These are phyloP conservation scores for Blastocystis sp. DNA, from an alignment of 352 stramenopile genomes.

Conservation along the genomic window DNA sequence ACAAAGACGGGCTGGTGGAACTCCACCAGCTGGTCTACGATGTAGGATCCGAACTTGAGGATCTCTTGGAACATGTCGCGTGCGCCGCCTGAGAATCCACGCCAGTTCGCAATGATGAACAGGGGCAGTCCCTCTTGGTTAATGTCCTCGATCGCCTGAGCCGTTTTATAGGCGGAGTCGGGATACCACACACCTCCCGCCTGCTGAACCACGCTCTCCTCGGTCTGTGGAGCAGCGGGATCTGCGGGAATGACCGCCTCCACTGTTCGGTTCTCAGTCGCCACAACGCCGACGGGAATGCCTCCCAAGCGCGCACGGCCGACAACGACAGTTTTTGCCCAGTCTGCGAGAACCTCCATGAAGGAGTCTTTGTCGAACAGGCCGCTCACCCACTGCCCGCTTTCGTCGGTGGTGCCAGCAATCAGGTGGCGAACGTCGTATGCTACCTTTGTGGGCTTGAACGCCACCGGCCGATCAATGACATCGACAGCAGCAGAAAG, in stretches of 20 bases:
- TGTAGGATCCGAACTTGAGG: constrained; percentile 98
- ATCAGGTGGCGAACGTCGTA: constrained; percentile 91
- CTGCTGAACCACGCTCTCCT: constrained; percentile 92
- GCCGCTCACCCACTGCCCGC: constrained; percentile 76
- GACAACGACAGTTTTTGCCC: constrained; percentile 97
- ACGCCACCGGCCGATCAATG: constrained; percentile 78
- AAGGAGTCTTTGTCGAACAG: constrained; percentile 98
- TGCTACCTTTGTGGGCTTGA: constrained; percentile 81
- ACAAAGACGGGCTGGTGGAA: constrained; percentile 99
- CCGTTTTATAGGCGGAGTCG: constrained; percentile 99
- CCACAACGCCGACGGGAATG: constrained; percentile 94
- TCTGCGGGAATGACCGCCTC: constrained; percentile 94
- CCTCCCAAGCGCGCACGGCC: constrained; percentile 90
- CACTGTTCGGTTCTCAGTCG: constrained; percentile 92
- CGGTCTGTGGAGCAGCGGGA: constrained; percentile 87
- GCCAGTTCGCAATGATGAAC: constrained; percentile 99
- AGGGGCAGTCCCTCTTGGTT: constrained; percentile 94
- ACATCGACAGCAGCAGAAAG: constrained; percentile 73
- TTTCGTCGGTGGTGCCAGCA: constrained; percentile 70
- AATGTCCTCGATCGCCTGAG: constrained; percentile 98
- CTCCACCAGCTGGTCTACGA: constrained; percentile 96
- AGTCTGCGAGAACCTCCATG: constrained; percentile 91
- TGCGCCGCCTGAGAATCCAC: constrained; percentile 96
- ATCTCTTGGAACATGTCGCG: constrained; percentile 99
- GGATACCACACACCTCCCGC: constrained; percentile 99